Percentiles rank a stretch among this genome's conserved stretches.
phyloP scores from a whole-genome alignment of 116 monocot genomes.

The Trichopus zeylanicus region DNA sequence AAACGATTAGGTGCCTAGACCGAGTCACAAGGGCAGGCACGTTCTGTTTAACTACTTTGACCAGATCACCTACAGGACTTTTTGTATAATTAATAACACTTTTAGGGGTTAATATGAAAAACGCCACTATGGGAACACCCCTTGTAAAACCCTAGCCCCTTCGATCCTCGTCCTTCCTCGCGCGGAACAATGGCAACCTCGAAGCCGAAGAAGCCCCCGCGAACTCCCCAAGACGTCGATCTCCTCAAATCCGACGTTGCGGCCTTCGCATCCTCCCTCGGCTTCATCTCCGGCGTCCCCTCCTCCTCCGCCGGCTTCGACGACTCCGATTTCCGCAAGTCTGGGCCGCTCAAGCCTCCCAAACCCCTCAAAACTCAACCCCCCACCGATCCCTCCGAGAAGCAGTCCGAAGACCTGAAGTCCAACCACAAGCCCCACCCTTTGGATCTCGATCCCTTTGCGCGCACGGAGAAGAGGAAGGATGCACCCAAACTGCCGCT shows the following conservation, averaged over 20 bases:
- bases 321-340: slow-evolving; percentile 81
- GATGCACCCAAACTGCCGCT: slow-evolving; percentile 30
- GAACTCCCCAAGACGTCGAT: slow-evolving; percentile 32
- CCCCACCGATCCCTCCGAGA: background rate
- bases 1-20: too few relatives aligned
- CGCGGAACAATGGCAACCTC: slow-evolving; percentile 1
- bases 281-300: slow-evolving; percentile 23
- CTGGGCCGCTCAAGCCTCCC: slow-evolving; percentile 34
- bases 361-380: background rate
- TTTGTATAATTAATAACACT: too few relatives aligned
- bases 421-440: slow-evolving; percentile 31
- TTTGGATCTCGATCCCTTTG: slow-evolving; percentile 15
- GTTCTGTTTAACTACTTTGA: too few relatives aligned
- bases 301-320: slow-evolving; percentile 52
- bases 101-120: too few relatives aligned
- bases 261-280: slow-evolving; percentile 81
- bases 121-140: background rate
- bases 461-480: background rate
- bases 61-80: too few relatives aligned
- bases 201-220: slow-evolving; percentile 24
- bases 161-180: background rate
- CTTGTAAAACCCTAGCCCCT: background rate
- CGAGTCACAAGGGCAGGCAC: too few relatives aligned
- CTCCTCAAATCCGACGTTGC: slow-evolving; percentile 63
- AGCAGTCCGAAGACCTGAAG: background rate